Base-by-base conservation (phyloP, 768 basidiomycete genomes). In the Russula sp. region DNA sequence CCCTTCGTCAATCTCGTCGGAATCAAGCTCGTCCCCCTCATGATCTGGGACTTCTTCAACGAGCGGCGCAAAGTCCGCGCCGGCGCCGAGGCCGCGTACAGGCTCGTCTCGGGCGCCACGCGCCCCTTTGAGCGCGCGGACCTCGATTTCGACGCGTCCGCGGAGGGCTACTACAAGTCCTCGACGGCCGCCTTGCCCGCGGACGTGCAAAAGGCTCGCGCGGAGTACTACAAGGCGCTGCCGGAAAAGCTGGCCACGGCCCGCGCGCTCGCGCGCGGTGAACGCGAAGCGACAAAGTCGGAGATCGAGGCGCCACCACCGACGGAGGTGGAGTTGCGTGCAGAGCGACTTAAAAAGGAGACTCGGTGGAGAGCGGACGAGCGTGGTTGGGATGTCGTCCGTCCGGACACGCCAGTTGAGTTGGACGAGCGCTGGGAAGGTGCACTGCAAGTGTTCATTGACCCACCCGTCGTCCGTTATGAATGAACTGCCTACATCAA, bases 41-140 rank as follows among this genome's bases (percentile, higher is more conserved):
- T 96, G 93, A 82, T 96, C 52, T 88, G 85, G 84, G 90, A 86
- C 66, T 94, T 94, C 75, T 98, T 97, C 78, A 94, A 93, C 72
- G 87, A 90, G 71, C 85, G 94, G 8, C 77, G 84, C 52, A 85
- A 89, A 70, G 92, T 93, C n/a, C 81, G 75, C 6, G 74, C 82
- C 13, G 96, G 96, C 37, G 87, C 89, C 10, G 86, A 95, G 67
- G 88, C 88, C 11, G 94, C 88, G 0, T 89, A 91, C 71, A 77
- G 79, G 51, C 78, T 98, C 60, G 81, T 97, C 67, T 78, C 80
- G 73, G 78, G 77, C 6, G 69, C 78, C 51, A 84, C 82, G 2
- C 83, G 94, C 13, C 83, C 86, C 1, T 79, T 95, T 55, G 70
- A 45, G 34, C 59, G 48, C n/a, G 6, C 58, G 2, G 93, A 95